A percentile compares a stretch with the other conserved stretches of the same genome.
Evolutionary conservation across 306 rosid species (phyloP).

Genomic region (Rubus parviflorus): DNA sequence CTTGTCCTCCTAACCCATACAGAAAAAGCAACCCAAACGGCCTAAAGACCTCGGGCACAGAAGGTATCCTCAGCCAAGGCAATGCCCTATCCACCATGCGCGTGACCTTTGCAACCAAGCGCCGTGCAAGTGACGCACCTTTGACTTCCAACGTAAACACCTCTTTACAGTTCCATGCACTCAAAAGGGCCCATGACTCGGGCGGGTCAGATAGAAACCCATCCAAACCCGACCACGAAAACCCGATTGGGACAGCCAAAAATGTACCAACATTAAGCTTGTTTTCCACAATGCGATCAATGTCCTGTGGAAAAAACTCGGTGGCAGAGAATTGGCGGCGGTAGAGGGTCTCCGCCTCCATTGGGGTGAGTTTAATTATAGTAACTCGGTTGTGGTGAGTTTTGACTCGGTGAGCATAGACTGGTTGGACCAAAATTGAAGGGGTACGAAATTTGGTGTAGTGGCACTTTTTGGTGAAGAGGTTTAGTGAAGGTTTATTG

Average conservation of each 20-base stretch:
- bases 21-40: slow-evolving; percentile 71
- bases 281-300: slow-evolving; percentile 59
- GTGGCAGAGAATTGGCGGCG: slow-evolving; percentile 55
- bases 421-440: slow-evolving; percentile 71
- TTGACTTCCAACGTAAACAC: slow-evolving; percentile 55
- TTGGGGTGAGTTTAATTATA: slow-evolving; percentile 40
- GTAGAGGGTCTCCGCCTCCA: slow-evolving; percentile 55
- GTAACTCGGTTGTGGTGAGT: slow-evolving; percentile 31
- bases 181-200: slow-evolving; percentile 64
- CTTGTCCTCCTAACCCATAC: slow-evolving; percentile 72
- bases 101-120: slow-evolving; percentile 39
- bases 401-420: slow-evolving; percentile 51
- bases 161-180: slow-evolving; percentile 75
- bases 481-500: slow-evolving; percentile 64
- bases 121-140: slow-evolving; percentile 49
- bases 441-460: slow-evolving; percentile 75
- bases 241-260: slow-evolving; percentile 55
- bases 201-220: slow-evolving; percentile 47
- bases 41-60: slow-evolving; percentile 58
- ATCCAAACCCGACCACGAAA: slow-evolving; percentile 49
- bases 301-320: slow-evolving; percentile 77
- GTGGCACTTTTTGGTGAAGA: slow-evolving; percentile 67
- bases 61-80: slow-evolving; percentile 62
- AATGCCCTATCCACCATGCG: slow-evolving; percentile 55
- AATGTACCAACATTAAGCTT: slow-evolving; percentile 62